These are phyloP conservation scores for Eucalyptus pauciflora DNA, from an alignment of 345 rosid species.

Conservation along the genomic window DNA sequence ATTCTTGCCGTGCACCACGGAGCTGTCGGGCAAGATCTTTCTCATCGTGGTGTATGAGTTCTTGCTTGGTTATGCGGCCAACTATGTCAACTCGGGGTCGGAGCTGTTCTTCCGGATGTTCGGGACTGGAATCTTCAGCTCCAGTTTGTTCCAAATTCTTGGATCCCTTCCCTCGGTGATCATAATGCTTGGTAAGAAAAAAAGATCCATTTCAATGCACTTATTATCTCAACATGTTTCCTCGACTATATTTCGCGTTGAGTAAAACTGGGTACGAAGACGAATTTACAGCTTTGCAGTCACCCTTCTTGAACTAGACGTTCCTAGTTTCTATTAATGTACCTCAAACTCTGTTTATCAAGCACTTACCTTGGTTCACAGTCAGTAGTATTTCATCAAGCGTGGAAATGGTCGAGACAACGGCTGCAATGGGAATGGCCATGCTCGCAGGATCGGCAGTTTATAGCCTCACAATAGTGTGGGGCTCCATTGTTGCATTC, in stretches of 20 bases:
- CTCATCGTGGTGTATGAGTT: slow-evolving; percentile 27
- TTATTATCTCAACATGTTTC: not conserved
- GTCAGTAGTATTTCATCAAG: not conserved
- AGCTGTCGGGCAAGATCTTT: slow-evolving; percentile 37
- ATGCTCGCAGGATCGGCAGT: slow-evolving; percentile 25
- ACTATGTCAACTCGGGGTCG: slow-evolving; percentile 18
- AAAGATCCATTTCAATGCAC: not conserved
- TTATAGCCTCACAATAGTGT: slow-evolving; percentile 13
- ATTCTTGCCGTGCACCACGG: slow-evolving; percentile 39
- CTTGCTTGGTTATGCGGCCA: slow-evolving; percentile 13
- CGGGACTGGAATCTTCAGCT: slow-evolving; percentile 39
- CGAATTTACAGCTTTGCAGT: not conserved
- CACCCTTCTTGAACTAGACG: not conserved
- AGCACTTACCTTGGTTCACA: not conserved
- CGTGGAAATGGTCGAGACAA: not conserved
- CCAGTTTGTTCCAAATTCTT: slow-evolving; percentile 24
- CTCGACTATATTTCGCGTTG: not conserved
- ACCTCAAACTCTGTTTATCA: not conserved
- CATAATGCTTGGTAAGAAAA: slow-evolving; percentile 18
- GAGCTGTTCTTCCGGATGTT: slow-evolving; percentile 32
- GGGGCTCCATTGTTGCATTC: slow-evolving; percentile 28
- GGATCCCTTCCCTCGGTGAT: slow-evolving; percentile 21
- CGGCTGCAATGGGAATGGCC: not conserved
- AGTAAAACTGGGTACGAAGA: not conserved
- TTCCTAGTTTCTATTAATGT: not conserved